These are phyloP conservation scores for Balansia obtecta DNA, from an alignment of 2,329 filamentous ascomycete genomes.

Conservation along the genomic window DNA sequence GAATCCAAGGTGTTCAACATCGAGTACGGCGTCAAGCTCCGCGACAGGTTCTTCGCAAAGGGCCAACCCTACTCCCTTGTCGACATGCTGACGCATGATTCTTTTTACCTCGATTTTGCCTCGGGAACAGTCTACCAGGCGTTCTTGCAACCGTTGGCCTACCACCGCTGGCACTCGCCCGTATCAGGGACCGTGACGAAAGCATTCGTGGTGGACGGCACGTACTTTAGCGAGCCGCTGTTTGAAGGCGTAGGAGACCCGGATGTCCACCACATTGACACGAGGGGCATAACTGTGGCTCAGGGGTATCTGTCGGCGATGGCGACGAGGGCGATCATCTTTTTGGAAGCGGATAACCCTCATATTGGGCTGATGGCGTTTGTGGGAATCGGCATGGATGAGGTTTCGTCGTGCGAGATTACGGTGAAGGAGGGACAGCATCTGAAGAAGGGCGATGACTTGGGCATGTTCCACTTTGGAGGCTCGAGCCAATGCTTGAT, in stretches of 20 bases:
- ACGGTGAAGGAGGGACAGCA: conserved; percentile 53
- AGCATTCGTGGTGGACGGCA: conserved; percentile 47
- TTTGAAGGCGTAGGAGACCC: conserved; percentile 22
- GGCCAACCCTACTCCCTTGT: conserved; percentile 52
- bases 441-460: conserved; percentile 56
- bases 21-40: conserved; percentile 34
- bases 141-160: conserved; percentile 53
- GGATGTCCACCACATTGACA: conserved; percentile 22
- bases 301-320: conserved; percentile 56
- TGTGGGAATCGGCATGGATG: conserved; percentile 62
- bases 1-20: conserved; percentile 49
- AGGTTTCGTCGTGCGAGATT: conserved; percentile 63
- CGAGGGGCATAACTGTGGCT: conserved; percentile 31
- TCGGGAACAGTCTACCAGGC: conserved; percentile 60
- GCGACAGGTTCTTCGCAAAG: conserved; percentile 57
- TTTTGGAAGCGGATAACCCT: conserved; percentile 57
- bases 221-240: conserved; percentile 52
- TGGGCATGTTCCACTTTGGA: conserved; percentile 75
- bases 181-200: conserved; percentile 48
- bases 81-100: conserved; percentile 50
- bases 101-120: conserved; percentile 39
- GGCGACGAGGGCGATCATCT: conserved; percentile 58
- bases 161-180: conserved; percentile 64
- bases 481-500: conserved; percentile 58
- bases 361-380: conserved; percentile 58